A percentile compares a stretch with the other conserved stretches of the same genome.
Evolutionary conservation across 192 early-diverging fungal species (phyloP).

Genomic region (Chytriomyces sp.): DNA sequence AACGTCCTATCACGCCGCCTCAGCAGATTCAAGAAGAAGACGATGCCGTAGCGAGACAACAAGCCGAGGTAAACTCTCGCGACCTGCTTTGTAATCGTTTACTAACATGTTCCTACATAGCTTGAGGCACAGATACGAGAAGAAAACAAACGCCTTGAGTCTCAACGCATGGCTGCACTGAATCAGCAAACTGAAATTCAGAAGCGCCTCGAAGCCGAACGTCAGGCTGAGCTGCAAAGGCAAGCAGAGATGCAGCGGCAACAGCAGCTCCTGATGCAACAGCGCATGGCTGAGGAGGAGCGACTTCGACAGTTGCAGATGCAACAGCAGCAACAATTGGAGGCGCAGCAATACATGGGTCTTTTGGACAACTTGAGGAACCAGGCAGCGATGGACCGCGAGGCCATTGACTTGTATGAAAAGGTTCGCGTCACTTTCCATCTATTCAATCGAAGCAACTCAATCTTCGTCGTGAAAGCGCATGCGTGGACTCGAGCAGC

Average conservation of each 20-base stretch:
- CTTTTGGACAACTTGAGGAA: conserved; percentile 75
- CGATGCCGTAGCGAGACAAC: conserved; percentile 56
- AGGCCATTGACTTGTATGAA: conserved; percentile 66
- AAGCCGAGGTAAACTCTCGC: conserved; percentile 33
- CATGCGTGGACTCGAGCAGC: conserved; percentile 82
- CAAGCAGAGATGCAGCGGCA: conserved; percentile 73
- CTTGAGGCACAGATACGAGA: conserved; percentile 33
- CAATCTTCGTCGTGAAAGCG: conserved; percentile 59
- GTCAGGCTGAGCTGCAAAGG: conserved; percentile 56
- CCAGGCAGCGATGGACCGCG: conserved; percentile 34
- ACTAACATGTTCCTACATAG: conserved; percentile 1
- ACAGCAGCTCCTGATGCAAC: conserved; percentile 73
- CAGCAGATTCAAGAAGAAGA: conserved; percentile 60
- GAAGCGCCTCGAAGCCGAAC: conserved; percentile 62
- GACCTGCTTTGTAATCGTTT: background rate
- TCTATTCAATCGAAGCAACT: conserved; percentile 3
- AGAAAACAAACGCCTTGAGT: conserved; percentile 31
- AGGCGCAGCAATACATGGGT: conserved; percentile 78
- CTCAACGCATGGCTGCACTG: conserved; percentile 34
- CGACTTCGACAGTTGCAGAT: conserved; percentile 73
- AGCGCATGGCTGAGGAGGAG: conserved; percentile 73
- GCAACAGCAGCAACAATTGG: conserved; percentile 54
- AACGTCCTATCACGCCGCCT: conserved; percentile 41
- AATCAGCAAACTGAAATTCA: conserved; percentile 55
- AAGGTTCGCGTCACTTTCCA: conserved; percentile 45